Conservation (phyloP, 192 early-diverging fungal genomes). For the Linnemannia exigua region DNA sequence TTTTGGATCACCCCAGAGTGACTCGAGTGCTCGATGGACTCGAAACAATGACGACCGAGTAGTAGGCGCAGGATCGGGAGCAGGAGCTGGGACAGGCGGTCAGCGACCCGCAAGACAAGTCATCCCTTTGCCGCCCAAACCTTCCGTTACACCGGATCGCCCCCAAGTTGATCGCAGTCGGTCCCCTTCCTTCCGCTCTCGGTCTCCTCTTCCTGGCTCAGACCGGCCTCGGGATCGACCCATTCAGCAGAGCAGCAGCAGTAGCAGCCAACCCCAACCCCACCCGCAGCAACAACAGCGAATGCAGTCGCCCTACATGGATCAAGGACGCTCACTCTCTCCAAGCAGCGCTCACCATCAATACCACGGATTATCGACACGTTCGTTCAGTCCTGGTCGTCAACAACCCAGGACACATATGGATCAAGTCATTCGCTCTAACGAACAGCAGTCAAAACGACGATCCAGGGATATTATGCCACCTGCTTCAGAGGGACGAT, state of each 20-base stretch:
- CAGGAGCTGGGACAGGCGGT: not conserved
- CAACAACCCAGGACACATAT: slow-evolving; percentile 31
- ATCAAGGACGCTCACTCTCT: slow-evolving; percentile 19
- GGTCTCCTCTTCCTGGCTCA: slow-evolving; percentile 27
- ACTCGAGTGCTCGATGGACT: slow-evolving; percentile 14
- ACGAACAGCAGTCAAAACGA: slow-evolving; percentile 11
- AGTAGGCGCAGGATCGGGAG: too few relatives aligned
- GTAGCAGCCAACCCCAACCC: not conserved
- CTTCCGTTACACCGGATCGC: slow-evolving; percentile 24
- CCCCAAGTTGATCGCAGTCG: slow-evolving; percentile 38
- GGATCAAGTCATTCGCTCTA: slow-evolving; percentile 35
- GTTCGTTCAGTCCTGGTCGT: slow-evolving; percentile 16
- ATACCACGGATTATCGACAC: slow-evolving; percentile 10
- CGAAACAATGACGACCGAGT: slow-evolving; percentile 6
- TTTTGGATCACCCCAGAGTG: slow-evolving; percentile 7
- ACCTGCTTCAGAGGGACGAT: slow-evolving; percentile 22
- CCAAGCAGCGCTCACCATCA: slow-evolving; percentile 5
- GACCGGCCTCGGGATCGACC: slow-evolving; percentile 26
- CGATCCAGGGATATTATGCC: slow-evolving; percentile 19
- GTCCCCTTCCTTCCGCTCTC: slow-evolving; percentile 43
- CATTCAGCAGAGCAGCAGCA: not conserved
- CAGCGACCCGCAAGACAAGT: slow-evolving; percentile 33
- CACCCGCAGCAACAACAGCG: not conserved
- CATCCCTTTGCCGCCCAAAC: slow-evolving; percentile 49
- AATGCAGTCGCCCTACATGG: slow-evolving; percentile 5